Evolutionary conservation across 1,284 basidiomycete species (phyloP).

Genomic region (Flammula alnicola): DNA sequence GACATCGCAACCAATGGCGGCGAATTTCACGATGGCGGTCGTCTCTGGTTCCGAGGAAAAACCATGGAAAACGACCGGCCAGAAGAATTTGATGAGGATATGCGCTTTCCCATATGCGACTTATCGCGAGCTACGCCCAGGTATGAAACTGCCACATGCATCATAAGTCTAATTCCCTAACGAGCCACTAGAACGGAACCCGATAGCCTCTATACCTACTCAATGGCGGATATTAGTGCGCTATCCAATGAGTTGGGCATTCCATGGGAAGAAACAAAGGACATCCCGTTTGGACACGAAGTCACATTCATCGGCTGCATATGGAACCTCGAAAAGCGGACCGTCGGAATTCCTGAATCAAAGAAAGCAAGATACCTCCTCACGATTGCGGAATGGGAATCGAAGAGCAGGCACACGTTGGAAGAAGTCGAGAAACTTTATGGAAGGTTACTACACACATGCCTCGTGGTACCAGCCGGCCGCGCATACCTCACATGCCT

Average conservation of each 20-base stretch:
- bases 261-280: constrained; percentile 37
- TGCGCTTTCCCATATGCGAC: background rate
- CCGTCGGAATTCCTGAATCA: constrained; percentile 26
- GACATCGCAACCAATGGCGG: constrained; percentile 7
- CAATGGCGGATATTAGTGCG: constrained; percentile 32
- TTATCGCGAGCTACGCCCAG: constrained; percentile 10
- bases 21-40: constrained; percentile 18
- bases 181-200: constrained; percentile 11
- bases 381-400: constrained; percentile 27
- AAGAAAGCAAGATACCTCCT: constrained; percentile 35
- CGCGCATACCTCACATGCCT: constrained; percentile 40
- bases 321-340: constrained; percentile 34
- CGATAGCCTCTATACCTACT: constrained; percentile 32
- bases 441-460: constrained; percentile 38
- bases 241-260: constrained; percentile 34
- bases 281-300: constrained; percentile 27
- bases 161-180: background rate
- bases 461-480: constrained; percentile 32
- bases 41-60: constrained; percentile 35
- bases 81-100: constrained; percentile 39
- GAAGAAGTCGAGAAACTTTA: constrained; percentile 34
- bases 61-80: constrained; percentile 19
- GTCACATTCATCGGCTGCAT: constrained; percentile 37
- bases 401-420: constrained; percentile 21
- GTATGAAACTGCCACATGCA: background rate